A percentile compares a stretch with the other conserved stretches of the same genome.
phyloP scores from a whole-genome alignment of 805 yeast genomes.

The Wickerhamomyces alni region DNA sequence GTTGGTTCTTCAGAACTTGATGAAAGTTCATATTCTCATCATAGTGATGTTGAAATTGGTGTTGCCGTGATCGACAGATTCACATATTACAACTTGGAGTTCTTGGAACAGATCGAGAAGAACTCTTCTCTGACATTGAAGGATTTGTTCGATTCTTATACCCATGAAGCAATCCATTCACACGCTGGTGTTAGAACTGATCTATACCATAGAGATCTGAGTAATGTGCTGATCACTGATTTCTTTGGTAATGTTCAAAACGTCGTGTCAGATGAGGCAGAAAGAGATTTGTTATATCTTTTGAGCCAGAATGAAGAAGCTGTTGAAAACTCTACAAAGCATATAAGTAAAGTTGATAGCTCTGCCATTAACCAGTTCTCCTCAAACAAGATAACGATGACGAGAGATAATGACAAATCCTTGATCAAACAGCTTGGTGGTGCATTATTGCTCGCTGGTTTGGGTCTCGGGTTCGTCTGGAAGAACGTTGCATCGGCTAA shows the following conservation, averaged over 20 bases:
- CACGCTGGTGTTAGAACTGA: slow-evolving; percentile 91
- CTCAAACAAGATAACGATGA: slow-evolving; percentile 10
- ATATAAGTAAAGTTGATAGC: slow-evolving; percentile 8
- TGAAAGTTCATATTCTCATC: slow-evolving; percentile 92
- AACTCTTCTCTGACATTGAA: slow-evolving; percentile 70
- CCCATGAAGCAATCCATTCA: slow-evolving; percentile 81
- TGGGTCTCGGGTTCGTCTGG: neutral
- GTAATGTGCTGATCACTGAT: slow-evolving; percentile 77
- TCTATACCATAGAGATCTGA: slow-evolving; percentile 57
- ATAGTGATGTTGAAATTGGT: slow-evolving; percentile 91
- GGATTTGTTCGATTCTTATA: slow-evolving; percentile 80
- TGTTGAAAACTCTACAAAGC: neutral
- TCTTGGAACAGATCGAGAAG: slow-evolving; percentile 74
- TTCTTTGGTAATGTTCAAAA: slow-evolving; percentile 91
- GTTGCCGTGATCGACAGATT: slow-evolving; percentile 97
- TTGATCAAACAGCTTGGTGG: slow-evolving; percentile 4
- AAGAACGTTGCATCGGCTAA: neutral
- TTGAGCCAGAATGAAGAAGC: slow-evolving; percentile 11
- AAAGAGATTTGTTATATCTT: slow-evolving; percentile 33
- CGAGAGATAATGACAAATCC: neutral
- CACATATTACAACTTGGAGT: slow-evolving; percentile 87
- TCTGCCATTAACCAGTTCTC: slow-evolving; percentile 14
- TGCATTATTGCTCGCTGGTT: slow-evolving; percentile 1
- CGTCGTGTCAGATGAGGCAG: slow-evolving; percentile 58
- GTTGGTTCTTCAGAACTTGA: slow-evolving; percentile 87